Conservation (phyloP, 805 yeast genomes). For the Yamadazyma nakazawae region DNA sequence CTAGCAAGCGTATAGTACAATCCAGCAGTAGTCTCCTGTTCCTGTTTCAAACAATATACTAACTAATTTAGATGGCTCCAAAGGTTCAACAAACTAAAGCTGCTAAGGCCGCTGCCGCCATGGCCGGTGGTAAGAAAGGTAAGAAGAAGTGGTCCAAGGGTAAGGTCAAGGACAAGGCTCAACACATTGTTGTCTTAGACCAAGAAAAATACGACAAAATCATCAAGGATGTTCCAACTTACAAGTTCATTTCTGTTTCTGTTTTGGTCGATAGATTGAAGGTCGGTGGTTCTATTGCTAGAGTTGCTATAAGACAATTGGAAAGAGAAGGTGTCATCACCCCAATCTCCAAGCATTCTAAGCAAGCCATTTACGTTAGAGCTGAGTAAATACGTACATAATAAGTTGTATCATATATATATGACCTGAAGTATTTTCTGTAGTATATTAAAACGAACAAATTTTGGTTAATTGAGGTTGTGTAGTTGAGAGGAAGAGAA, state of each 20-base stretch:
- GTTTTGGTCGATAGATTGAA: constrained; percentile 98
- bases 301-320: constrained; percentile 95
- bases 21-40: too few species aligned
- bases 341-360: constrained; percentile 92
- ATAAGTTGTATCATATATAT: constrained; percentile 9
- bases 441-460: background rate
- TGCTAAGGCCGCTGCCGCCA: constrained; percentile 99
- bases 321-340: constrained; percentile 93
- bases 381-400: constrained; percentile 41
- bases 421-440: background rate
- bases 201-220: constrained; percentile 99
- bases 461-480: background rate
- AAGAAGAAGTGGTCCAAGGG: constrained; percentile 99
- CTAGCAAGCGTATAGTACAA: too few species aligned
- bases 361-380: constrained; percentile 92
- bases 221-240: constrained; percentile 98
- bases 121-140: constrained; percentile 99
- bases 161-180: constrained; percentile 99
- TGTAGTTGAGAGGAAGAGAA: too few species aligned
- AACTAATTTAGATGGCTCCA: constrained; percentile 79
- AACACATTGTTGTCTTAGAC: constrained; percentile 94
- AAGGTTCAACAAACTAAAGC: constrained; percentile 98
- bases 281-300: constrained; percentile 98
- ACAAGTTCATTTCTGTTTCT: constrained; percentile 96
- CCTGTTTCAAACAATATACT: background rate